Conservation (phyloP, 2,329 filamentous ascomycete genomes). For the Ascomycota sp. region DNA sequence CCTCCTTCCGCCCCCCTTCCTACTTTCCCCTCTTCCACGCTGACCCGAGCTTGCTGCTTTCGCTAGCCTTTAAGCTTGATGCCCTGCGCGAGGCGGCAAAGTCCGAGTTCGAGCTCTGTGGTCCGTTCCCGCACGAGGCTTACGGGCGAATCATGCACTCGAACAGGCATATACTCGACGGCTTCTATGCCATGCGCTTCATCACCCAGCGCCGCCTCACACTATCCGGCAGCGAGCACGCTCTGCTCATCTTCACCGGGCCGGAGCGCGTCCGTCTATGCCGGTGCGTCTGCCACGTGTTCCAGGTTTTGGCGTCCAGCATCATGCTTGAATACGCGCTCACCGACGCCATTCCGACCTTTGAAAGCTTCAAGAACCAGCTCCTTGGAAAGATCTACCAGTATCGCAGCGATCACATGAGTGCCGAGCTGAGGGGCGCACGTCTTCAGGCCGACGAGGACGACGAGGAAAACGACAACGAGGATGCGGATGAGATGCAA, state of each 20-base stretch:
- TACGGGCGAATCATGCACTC: conserved; percentile 58
- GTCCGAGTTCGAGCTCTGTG: conserved; percentile 75
- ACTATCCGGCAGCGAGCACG: conserved; percentile 60
- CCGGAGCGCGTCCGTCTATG: conserved; percentile 65
- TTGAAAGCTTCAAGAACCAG: conserved; percentile 60
- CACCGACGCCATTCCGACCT: conserved; percentile 70
- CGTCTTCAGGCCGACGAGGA: conserved; percentile 2
- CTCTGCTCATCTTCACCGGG: conserved; percentile 59
- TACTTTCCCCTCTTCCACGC: background rate
- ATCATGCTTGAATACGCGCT: conserved; percentile 90
- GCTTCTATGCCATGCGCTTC: conserved; percentile 91
- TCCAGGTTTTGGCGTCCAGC: conserved; percentile 69
- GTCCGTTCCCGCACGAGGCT: conserved; percentile 60
- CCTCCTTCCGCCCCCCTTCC: background rate
- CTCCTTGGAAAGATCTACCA: conserved; percentile 74
- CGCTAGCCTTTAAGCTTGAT: conserved; percentile 43
- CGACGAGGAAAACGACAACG: conserved; percentile 2
- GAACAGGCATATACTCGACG: conserved; percentile 71
- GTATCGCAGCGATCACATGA: conserved; percentile 51
- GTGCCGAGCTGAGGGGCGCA: conserved; percentile 5
- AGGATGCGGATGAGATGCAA: background rate
- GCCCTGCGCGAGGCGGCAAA: conserved; percentile 49
- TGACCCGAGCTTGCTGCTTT: background rate
- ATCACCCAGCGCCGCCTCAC: conserved; percentile 64
- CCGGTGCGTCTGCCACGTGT: conserved; percentile 75